Percentiles rank a stretch among this genome's conserved stretches.
phyloP scores from a whole-genome alignment of 345 rosid species.

The Lepidium didymum region DNA sequence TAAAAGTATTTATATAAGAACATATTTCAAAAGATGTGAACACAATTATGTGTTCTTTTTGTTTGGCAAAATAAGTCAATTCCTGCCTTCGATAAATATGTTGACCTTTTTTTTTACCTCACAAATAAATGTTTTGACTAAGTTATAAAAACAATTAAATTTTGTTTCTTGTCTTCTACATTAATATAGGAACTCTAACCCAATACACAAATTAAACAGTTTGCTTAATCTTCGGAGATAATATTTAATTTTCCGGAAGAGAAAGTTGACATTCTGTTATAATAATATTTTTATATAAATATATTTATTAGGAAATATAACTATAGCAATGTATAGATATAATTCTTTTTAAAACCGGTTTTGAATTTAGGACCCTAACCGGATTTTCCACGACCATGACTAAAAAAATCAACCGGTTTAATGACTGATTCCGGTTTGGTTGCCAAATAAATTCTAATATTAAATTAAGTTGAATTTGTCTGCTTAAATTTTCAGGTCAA shows the following conservation, averaged over 20 bases:
- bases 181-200: neutral
- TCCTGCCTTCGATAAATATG: too few relatives aligned
- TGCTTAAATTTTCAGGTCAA: neutral
- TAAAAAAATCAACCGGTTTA: neutral
- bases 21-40: too few relatives aligned
- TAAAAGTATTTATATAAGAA: too few relatives aligned
- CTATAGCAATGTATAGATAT: neutral
- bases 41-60: too few relatives aligned
- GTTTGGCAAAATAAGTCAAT: too few relatives aligned
- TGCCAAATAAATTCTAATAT: neutral
- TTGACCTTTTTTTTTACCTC: too few relatives aligned
- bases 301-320: neutral
- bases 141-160: neutral
- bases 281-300: neutral
- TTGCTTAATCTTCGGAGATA: neutral
- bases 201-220: neutral
- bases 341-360: neutral
- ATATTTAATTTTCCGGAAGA: neutral
- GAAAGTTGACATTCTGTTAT: neutral
- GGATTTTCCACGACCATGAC: neutral
- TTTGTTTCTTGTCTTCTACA: constrained; percentile 20
- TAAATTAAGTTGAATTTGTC: neutral
- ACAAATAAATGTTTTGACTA: too few relatives aligned
- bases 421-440: too few relatives aligned
- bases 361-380: neutral